Base-by-base conservation (phyloP, 257 asterid genomes). In the Cordia subcordata region DNA sequence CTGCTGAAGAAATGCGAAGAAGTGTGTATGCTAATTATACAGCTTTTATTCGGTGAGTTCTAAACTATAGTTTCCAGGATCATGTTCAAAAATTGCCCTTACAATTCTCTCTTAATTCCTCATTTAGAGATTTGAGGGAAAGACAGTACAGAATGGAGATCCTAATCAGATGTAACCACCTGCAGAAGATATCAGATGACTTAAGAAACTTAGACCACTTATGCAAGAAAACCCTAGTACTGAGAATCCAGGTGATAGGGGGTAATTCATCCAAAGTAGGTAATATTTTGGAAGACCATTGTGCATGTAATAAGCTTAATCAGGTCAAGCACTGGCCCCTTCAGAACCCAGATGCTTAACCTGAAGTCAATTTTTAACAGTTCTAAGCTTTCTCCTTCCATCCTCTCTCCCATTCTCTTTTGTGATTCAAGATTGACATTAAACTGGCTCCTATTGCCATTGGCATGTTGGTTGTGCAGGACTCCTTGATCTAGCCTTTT, bases 1-100 rank as follows among this genome's bases (percentile, higher is more conserved):
- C 99, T 63, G 99, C 99, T 50, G 99, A 93, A 77, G 99, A 89
- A 80, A 89, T 93, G 99, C 94, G 97, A 67, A 81, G 87, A 77
- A 93, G 99, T 76, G 99, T 93, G 46, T 93, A 82, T 69, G 96
- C 97, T 58, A 93, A 93, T 72, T 93, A 93, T 76, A 81, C 91
- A 66, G 92, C 99, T 68, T 93, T 93, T 77, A 93, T 93, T 59
- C 93, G 97, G 99, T 93, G 72, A 78, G 90, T 72, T 71, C 42
- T 67, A 64, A 22, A 52, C 27, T 45, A 60, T 45, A 32, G 23
- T 68, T 66, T 15, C 38, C 5, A 9, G 22, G 60, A 18, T 60
- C 21, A 63, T 17, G 51, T 15, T 42, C 56, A 50, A 20, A 53
- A 66, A 15, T 17, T 44, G 6, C 35, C 14, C 33, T 21, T 21